A percentile compares a stretch with the other conserved stretches of the same genome.
These are phyloP conservation scores for Macrotyloma uniflorum DNA, from an alignment of 306 rosid species.

Conservation along the genomic window DNA sequence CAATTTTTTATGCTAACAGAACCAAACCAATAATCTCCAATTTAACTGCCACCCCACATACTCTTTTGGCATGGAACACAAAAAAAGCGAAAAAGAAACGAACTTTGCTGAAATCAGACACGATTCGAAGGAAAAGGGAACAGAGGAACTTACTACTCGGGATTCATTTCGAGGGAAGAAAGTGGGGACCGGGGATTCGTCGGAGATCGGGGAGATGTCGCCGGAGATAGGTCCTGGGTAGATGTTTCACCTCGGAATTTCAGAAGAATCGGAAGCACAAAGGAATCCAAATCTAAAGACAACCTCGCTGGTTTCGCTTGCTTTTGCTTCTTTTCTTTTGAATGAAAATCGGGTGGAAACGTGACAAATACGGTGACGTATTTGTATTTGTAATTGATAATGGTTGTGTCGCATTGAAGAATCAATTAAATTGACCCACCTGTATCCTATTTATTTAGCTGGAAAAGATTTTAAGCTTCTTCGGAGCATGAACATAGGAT, in stretches of 20 bases:
- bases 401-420: background rate
- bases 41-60: background rate
- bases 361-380: constrained; percentile 40
- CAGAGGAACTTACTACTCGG: constrained; percentile 49
- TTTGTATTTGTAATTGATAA: constrained; percentile 10
- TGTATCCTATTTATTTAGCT: no score
- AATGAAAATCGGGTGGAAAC: constrained; percentile 34
- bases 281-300: constrained; percentile 34
- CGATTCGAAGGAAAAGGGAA: background rate
- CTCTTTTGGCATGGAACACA: background rate
- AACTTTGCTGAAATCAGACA: background rate
- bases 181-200: background rate
- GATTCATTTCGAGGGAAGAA: constrained; percentile 40
- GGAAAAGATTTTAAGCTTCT: no score
- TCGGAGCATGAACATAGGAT: no score
- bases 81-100: constrained; percentile 3
- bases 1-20: background rate
- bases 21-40: background rate
- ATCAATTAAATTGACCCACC: background rate
- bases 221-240: constrained; percentile 31
- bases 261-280: background rate
- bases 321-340: constrained; percentile 5
- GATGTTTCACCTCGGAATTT: constrained; percentile 19
- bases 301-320: background rate
- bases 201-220: constrained; percentile 25